phyloP scores from a whole-genome alignment of 208 protist genomes.

The Balamuthia mandrillaris region DNA sequence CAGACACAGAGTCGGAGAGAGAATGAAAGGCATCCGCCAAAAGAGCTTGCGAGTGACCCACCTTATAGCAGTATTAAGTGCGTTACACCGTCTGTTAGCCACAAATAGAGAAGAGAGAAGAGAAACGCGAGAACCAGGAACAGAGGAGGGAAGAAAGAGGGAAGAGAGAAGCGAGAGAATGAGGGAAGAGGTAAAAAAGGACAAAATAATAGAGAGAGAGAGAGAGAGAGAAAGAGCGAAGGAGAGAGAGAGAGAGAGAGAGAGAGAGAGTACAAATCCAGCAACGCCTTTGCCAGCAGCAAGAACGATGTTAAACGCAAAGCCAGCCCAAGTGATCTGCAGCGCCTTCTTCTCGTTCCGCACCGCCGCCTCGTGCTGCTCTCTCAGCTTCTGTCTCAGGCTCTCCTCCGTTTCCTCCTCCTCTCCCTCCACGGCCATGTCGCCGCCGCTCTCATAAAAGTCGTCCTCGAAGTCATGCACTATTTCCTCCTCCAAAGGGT shows the following conservation, averaged over 20 bases:
- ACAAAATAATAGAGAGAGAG: not conserved
- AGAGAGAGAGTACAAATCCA: not conserved
- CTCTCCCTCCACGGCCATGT: not conserved
- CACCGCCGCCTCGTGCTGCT: not conserved
- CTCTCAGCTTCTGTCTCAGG: not conserved
- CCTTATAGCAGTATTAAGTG: too few relatives aligned
- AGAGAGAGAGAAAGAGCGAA: not conserved
- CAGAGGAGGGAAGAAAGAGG: not conserved
- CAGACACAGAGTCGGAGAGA: not conserved
- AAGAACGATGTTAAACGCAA: not conserved
- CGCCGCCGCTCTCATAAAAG: not conserved
- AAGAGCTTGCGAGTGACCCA: not conserved
- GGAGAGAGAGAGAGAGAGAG: not conserved
- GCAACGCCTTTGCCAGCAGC: not conserved
- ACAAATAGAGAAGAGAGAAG: not conserved
- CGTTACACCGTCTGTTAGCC: too few relatives aligned
- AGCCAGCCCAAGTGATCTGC: not conserved
- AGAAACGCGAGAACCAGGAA: not conserved
- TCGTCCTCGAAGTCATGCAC: not conserved
- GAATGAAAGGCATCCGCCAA: slow-evolving; percentile 6
- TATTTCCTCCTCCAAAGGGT: not conserved
- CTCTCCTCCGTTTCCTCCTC: not conserved
- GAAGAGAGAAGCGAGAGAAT: not conserved
- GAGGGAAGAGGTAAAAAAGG: not conserved
- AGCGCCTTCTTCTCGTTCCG: not conserved